These are phyloP conservation scores for Stagonosporopsis cucurbitacearum DNA, from an alignment of 2,329 filamentous ascomycete species.

Conservation along the genomic window DNA sequence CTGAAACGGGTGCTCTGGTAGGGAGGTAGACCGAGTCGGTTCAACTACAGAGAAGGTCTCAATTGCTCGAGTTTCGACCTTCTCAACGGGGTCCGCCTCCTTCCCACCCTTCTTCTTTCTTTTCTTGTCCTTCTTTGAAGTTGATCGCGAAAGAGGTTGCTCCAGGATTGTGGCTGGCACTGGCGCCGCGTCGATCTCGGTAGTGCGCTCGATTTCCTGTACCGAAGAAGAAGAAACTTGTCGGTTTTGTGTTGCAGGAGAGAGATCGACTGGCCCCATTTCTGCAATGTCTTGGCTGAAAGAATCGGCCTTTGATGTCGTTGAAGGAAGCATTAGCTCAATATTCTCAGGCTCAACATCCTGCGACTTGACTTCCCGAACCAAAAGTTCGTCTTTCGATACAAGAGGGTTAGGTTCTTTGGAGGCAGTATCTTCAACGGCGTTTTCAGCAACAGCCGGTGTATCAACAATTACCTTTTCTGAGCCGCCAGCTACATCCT, in stretches of 20 bases:
- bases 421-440: neutral
- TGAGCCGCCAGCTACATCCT: conserved; percentile 17
- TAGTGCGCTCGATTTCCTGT: neutral
- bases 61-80: conserved; percentile 3
- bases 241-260: neutral
- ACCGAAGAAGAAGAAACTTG: neutral
- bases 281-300: neutral
- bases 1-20: conserved; percentile 1
- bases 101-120: conserved; percentile 33
- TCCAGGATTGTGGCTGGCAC: conserved; percentile 9
- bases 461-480: neutral
- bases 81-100: conserved; percentile 13
- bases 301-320: neutral
- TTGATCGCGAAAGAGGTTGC: conserved; percentile 20
- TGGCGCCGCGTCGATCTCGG: neutral
- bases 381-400: neutral
- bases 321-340: neutral
- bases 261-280: neutral
- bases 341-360: neutral
- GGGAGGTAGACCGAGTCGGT: conserved; percentile 1
- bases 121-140: conserved; percentile 39
- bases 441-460: neutral
- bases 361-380: neutral
- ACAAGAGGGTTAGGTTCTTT: conserved; percentile 7
- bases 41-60: conserved; percentile 4